Evolutionary conservation across 148 eudicot genomes (phyloP), one percentile per base, ranked within the genome.

Genomic region (Silene latifolia): DNA sequence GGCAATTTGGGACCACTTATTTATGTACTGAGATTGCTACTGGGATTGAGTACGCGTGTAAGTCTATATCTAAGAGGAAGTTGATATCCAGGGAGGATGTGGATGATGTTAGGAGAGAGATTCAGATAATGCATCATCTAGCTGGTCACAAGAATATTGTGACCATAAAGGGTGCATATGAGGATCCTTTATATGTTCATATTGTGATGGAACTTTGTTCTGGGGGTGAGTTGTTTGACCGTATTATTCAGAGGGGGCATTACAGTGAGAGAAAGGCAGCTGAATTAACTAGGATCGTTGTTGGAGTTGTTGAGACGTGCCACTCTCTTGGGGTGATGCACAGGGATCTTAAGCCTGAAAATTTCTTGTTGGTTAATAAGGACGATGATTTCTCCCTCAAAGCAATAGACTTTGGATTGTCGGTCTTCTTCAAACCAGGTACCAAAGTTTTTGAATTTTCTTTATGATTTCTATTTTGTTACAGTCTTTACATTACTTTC

Each of bases 361-460:
- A 92, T 72, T 92, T 92, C 83, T 83, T 92, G 85, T 76, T 92
- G 87, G 89, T 90, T 76, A 88, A 92, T 81, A 90, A 86, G 86
- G 92, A 88, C 81, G 88, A 92, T 82, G 98, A 95, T 88, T 92
- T 95, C 88, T 89, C 92, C 42, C 96, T 95, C 67, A 92, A 95
- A 83, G 97, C 96, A 51, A 95, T 92, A 47, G 97, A 95, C 78
- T 95, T 95, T 77, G 99, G 99, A 25, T 85, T 95, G 70, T 95
- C 98, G n/a, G 96, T 92, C 79, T 94, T 94, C 91, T 94, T 95
- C 82, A 95, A 90, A 82, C 99, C 99, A 83, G 99, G 99, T 95
- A 82, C 17, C 27, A 39, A 48, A 73, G 24, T 23, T 7, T 12
- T 25, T 61, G 11, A 29, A 67, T 58, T 62, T 69, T 4, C 35